phyloP scores from a whole-genome alignment of 768 basidiomycete species.

The Podaxis mareebaensis region DNA sequence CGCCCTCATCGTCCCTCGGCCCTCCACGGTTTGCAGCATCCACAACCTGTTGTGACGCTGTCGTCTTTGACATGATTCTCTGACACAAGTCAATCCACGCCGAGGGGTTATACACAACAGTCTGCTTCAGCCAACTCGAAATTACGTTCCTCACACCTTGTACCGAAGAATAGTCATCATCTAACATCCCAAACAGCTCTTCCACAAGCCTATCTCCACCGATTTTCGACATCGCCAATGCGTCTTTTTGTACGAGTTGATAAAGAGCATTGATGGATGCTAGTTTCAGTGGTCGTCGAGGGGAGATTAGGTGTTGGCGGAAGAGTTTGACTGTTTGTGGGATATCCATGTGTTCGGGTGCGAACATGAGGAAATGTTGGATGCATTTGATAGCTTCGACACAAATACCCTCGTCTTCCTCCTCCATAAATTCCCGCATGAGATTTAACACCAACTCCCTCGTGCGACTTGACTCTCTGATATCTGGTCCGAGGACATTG shows the following conservation, averaged over 20 bases:
- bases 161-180: constrained; percentile 84
- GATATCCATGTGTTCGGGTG: constrained; percentile 79
- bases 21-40: constrained; percentile 58
- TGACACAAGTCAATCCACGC: constrained; percentile 99
- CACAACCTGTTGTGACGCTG: constrained; percentile 74
- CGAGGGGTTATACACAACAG: constrained; percentile 87
- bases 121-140: constrained; percentile 92
- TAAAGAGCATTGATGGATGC: constrained; percentile 96
- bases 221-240: constrained; percentile 84
- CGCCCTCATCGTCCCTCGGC: constrained; percentile 89
- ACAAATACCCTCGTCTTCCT: constrained; percentile 84
- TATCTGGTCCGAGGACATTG: constrained; percentile 91
- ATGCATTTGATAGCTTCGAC: constrained; percentile 96
- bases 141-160: constrained; percentile 95
- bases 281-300: constrained; percentile 82
- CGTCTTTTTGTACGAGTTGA: constrained; percentile 96
- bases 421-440: constrained; percentile 80
- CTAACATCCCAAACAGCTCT: constrained; percentile 92
- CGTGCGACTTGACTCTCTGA: constrained; percentile 83
- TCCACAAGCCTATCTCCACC: constrained; percentile 95
- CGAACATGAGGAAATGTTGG: constrained; percentile 97
- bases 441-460: constrained; percentile 82
- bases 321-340: constrained; percentile 80
- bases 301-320: constrained; percentile 75
- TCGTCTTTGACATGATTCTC: constrained; percentile 93